phyloP scores from a whole-genome alignment of 495 filamentous ascomycete species.

The Astrothelium subdiscretum region DNA sequence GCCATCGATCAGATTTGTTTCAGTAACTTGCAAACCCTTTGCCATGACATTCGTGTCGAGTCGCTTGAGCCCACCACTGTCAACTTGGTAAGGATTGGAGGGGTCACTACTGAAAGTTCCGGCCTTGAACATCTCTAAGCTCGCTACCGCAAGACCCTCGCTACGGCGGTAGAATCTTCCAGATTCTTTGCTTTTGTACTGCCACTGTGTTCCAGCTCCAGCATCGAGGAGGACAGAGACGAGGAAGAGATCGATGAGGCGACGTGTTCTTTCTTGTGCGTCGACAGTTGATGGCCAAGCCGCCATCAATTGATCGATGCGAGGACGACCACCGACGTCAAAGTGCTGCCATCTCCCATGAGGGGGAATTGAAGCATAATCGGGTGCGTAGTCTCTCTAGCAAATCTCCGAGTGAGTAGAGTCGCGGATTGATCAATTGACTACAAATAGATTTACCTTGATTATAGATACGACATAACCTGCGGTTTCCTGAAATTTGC shows the following conservation, averaged over 20 bases:
- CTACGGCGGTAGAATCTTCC: conserved; percentile 74
- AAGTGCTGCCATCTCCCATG: conserved; percentile 91
- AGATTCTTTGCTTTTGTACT: conserved; percentile 83
- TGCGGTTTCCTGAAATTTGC: conserved; percentile 77
- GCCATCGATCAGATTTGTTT: conserved; percentile 73
- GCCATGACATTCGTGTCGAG: conserved; percentile 64
- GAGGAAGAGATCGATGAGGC: conserved; percentile 74
- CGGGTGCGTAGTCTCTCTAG: conserved; percentile 78
- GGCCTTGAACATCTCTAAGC: conserved; percentile 93
- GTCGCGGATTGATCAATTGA: too few relatives aligned
- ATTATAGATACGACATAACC: conserved; percentile 93
- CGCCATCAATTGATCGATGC: conserved; percentile 59
- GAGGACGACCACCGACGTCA: conserved; percentile 65
- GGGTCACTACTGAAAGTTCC: conserved; percentile 83
- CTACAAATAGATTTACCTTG: conserved; percentile 59
- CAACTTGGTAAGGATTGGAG: conserved; percentile 75
- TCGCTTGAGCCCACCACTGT: conserved; percentile 64
- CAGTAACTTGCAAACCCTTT: conserved; percentile 71
- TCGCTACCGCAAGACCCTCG: conserved; percentile 87
- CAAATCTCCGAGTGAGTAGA: not conserved
- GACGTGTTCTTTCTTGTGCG: conserved; percentile 57
- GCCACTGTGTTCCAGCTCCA: conserved; percentile 73
- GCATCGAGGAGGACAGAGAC: conserved; percentile 87
- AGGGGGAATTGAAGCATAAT: conserved; percentile 72
- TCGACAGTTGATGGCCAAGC: conserved; percentile 56